Base-by-base conservation (phyloP, 75 land plant genomes). In the Azolla pinnata region DNA sequence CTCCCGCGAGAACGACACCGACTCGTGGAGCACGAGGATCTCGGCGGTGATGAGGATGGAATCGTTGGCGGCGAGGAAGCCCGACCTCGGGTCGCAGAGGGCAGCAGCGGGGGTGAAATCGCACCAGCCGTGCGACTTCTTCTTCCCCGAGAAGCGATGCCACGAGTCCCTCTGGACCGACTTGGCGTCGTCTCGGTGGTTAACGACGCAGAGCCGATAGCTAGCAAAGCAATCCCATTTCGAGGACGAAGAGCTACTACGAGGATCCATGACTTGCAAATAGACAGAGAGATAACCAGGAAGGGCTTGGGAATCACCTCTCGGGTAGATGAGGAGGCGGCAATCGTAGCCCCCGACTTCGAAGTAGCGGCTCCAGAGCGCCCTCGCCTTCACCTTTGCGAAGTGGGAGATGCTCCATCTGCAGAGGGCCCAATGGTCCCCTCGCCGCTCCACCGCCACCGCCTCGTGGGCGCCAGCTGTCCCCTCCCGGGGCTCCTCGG, bases 211-310 rank as follows among this genome's bases (percentile, higher is more conserved):
- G 30, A 77, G 50, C 29, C 79, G 62, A 42, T 77, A 77, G 51
- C 79, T 77, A 12, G 79, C 79, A 62, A 77, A 77, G 58, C 79
- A 77, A 67, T 77, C 79, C 79, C 79, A 77, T 59, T 77, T 77
- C 19, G 79, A 77, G n/a, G n/a, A n/a, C 4, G 71, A 67, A 0
- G 79, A 74, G 1, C 66, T 56, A 17, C 76, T 67, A 10, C 79
- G 47, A 23, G 79, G 79, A 61, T 73, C 79, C 35, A 77, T 77
- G 4, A 77, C 77, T 61, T 77, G 79, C 47, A 77, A 55, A 53
- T 77, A 77, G 48, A 77, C 73, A 42, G 78, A 73, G 33, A 77
- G 71, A 28, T 77, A 77, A 7, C 79, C 79, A 9, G 79, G 79
- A 31, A 77, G 60, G 19, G 79, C 77, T 52, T 77, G 79, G n/a